phyloP scores from a whole-genome alignment of 2,329 filamentous ascomycete genomes.

The Apiospora kogelbergensis region DNA sequence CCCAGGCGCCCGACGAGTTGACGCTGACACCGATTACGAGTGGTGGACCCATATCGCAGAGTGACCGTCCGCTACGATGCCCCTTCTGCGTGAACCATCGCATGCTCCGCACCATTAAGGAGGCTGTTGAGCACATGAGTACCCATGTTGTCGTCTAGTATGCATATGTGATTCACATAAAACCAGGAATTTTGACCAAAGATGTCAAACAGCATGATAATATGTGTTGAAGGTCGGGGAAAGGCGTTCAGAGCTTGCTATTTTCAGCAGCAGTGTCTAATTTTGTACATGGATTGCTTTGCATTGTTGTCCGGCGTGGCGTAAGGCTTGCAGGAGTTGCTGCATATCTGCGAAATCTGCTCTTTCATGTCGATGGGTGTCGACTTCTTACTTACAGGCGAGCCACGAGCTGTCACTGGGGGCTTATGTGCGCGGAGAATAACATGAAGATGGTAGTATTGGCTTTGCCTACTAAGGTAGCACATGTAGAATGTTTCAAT shows the following conservation, averaged over 20 bases:
- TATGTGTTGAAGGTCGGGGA: background rate
- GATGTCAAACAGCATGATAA: background rate
- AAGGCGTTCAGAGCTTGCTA: background rate
- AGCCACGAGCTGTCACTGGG: background rate
- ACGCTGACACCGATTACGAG: slow-evolving; percentile 57
- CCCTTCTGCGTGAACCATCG: slow-evolving; percentile 63
- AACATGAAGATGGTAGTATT: background rate
- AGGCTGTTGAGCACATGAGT: slow-evolving; percentile 62
- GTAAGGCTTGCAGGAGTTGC: background rate
- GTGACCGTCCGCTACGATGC: slow-evolving; percentile 54
- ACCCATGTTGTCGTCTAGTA: slow-evolving; percentile 57
- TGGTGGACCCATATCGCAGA: slow-evolving; percentile 43
- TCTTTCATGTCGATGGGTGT: background rate
- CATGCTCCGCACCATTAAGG: slow-evolving; percentile 60
- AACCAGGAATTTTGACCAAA: background rate
- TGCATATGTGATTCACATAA: background rate
- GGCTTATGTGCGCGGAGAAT: background rate
- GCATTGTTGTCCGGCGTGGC: background rate
- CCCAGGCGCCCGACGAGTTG: slow-evolving; percentile 36
- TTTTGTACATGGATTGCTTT: background rate
- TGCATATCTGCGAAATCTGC: background rate
- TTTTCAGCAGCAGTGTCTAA: background rate
- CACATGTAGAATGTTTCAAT: background rate
- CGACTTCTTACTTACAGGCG: background rate
- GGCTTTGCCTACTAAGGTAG: background rate